Evolutionary conservation across 2,329 filamentous ascomycete genomes (phyloP).

Genomic region (Aspergillus unguis): DNA sequence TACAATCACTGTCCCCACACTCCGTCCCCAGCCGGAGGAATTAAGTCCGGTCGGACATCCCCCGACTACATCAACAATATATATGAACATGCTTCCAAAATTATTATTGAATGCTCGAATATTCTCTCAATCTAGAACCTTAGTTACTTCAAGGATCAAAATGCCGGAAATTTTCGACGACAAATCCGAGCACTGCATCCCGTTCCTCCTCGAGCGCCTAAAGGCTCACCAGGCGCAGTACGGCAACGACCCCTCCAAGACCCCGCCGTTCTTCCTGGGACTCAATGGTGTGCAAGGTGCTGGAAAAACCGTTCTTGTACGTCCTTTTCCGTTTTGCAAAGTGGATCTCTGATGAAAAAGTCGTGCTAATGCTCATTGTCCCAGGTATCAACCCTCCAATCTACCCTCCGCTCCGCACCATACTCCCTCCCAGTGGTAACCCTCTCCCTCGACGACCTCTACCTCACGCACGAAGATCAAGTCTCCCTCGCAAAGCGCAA

Average conservation of each 20-base stretch:
- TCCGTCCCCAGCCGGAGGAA: conserved; percentile 1
- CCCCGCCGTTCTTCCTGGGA: conserved; percentile 75
- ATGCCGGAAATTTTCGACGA: conserved; percentile 65
- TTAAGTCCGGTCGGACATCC: conserved; percentile 10
- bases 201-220: conserved; percentile 67
- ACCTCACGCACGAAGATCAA: conserved; percentile 70
- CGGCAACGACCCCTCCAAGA: conserved; percentile 30
- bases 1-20: background rate
- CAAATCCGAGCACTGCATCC: conserved; percentile 72
- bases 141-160: conserved; percentile 6
- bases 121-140: background rate
- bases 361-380: background rate
- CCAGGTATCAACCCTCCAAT: conserved; percentile 60
- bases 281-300: conserved; percentile 89
- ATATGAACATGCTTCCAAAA: background rate
- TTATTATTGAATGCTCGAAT: background rate
- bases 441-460: conserved; percentile 85
- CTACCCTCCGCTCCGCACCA: conserved; percentile 56
- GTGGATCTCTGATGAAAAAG: background rate
- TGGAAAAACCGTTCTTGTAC: conserved; percentile 83
- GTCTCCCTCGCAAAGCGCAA: conserved; percentile 61
- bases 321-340: conserved; percentile 17
- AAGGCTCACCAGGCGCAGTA: conserved; percentile 48
- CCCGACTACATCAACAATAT: background rate
- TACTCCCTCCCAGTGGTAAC: conserved; percentile 64